Evolutionary conservation across 345 rosid species (phyloP).

Genomic region (Moringa oleifera): DNA sequence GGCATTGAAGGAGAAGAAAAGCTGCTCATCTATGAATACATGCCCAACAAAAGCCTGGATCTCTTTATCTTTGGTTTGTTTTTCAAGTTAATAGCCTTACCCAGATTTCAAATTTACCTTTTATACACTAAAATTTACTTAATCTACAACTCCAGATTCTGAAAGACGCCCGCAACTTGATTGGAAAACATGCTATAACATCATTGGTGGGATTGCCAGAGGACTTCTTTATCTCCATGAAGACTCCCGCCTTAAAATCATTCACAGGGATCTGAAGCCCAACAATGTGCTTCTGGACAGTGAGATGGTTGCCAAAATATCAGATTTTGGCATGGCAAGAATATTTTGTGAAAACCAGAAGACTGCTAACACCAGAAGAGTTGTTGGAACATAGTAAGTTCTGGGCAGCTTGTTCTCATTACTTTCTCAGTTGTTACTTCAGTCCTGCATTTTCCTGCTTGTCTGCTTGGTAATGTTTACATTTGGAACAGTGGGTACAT

Average conservation of each 20-base stretch:
- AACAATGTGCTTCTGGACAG: conserved; percentile 36
- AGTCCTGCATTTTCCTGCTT: neutral
- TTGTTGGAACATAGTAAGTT: conserved; percentile 27
- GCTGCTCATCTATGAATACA: conserved; percentile 35
- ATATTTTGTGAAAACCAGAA: conserved; percentile 15
- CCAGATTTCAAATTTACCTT: too few species aligned
- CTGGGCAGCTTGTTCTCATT: too few species aligned
- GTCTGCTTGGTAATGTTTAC: neutral
- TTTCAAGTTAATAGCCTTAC: too few species aligned
- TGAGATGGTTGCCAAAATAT: conserved; percentile 41
- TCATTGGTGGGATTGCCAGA: conserved; percentile 33
- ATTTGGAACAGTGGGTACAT: conserved; percentile 11
- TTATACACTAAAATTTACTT: too few species aligned
- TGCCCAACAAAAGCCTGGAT: conserved; percentile 44
- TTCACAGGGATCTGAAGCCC: conserved; percentile 44
- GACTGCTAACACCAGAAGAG: neutral
- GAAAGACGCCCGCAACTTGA: conserved; percentile 16
- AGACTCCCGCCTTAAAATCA: conserved; percentile 39
- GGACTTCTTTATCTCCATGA: conserved; percentile 48
- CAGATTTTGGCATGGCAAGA: conserved; percentile 46
- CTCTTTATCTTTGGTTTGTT: conserved; percentile 29
- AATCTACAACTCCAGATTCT: neutral
- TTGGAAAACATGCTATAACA: conserved; percentile 34
- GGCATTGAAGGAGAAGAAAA: conserved; percentile 27
- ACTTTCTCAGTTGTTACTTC: neutral